Evolutionary conservation across 768 basidiomycete genomes (phyloP), one percentile per base, ranked within the genome.

Genomic region (Gloeophyllum trabeum): DNA sequence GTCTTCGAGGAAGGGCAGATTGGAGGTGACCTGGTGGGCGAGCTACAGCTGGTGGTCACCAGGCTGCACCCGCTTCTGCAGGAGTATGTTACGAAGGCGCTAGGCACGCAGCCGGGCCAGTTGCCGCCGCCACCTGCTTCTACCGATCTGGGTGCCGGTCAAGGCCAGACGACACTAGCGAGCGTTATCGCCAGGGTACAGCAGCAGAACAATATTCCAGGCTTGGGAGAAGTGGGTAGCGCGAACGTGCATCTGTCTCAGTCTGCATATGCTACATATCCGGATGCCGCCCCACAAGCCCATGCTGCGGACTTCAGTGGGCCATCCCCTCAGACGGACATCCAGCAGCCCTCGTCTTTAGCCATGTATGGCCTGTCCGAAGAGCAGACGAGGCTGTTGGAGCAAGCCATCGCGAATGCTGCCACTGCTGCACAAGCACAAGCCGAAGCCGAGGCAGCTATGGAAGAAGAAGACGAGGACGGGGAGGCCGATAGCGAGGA

Each of bases 361-460:
- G 79, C 81, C 3, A 66, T 79, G 54, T 80, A 81, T 41, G 82
- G 81, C 24, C 63, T 86, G 32, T 83, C 82, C 1, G 78, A 79
- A 39, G 81, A 84, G 48, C 84, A 86, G 57, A 69, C 79, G 3
- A 71, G 67, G 45, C 56, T 81, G 47, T 62, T 87, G 13, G 81
- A 85, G 54, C 70, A 77, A 46, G 83, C 83, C 0, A 84, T 87
- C 39, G 77, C 79, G 21, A 81, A 69, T 50, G 83, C 83, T 1
- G 79, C 84, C 6, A 73, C 73, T 25, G 80, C 79, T 24, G 83
- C 83, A 1, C 81, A 83, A 49, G 78, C 81, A 16, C 81, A 83
- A 51, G 83, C 83, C 0, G 83, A 86, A 48, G 84, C 82, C 0
- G 81, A 86, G 48, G 81, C 82, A 3, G 80, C 79, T 0, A 54